These are phyloP conservation scores for Marchantia polymorpha DNA, from an alignment of 225 moss, liverwort and hornwort species.

Conservation along the genomic window DNA sequence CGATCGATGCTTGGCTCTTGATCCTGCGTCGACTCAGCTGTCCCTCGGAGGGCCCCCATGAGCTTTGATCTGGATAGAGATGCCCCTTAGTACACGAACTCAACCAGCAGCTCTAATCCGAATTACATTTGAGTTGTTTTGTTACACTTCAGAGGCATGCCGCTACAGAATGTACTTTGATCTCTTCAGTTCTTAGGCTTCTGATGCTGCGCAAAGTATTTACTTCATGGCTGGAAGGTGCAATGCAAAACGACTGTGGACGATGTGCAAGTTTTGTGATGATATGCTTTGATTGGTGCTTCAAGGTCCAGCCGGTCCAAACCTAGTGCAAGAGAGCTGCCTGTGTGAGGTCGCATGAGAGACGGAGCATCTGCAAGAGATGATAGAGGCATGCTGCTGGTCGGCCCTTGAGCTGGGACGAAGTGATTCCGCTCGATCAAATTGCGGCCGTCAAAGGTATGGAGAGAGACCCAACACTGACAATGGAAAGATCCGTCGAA, in stretches of 20 bases:
- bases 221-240: too few relatives aligned
- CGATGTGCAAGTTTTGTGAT: too few relatives aligned
- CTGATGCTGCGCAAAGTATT: too few relatives aligned
- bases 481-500: too few relatives aligned
- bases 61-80: background rate
- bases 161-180: too few relatives aligned
- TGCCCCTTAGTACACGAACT: background rate
- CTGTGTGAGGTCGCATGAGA: constrained; percentile 21
- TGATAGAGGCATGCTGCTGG: constrained; percentile 22
- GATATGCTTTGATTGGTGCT: too few relatives aligned
- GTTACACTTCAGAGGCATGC: too few relatives aligned
- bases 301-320: background rate
- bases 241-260: too few relatives aligned
- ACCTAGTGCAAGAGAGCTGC: constrained; percentile 23
- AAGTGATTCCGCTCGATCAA: background rate
- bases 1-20: constrained; percentile 31
- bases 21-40: constrained; percentile 11
- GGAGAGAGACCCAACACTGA: too few relatives aligned
- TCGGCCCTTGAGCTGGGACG: too few relatives aligned
- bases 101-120: background rate
- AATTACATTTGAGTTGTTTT: too few relatives aligned
- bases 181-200: background rate
- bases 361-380: constrained; percentile 32
- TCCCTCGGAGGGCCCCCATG: constrained; percentile 5
- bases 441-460: too few relatives aligned